A percentile compares a stretch with the other conserved stretches of the same genome.
phyloP scores from a whole-genome alignment of 345 rosid genomes.

The Linum lewisii region DNA sequence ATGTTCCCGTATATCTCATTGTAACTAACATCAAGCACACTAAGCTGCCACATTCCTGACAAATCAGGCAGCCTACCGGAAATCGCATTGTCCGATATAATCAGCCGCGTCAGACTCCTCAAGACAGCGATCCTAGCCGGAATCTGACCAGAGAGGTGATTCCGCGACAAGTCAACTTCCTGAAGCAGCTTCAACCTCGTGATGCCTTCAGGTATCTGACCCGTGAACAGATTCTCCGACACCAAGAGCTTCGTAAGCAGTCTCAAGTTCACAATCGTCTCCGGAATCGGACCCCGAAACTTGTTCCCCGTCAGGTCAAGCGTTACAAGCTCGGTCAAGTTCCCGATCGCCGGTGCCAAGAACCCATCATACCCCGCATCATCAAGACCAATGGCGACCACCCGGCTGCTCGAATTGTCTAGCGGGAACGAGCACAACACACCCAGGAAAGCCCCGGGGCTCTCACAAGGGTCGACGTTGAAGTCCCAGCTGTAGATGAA shows the following conservation, averaged over 20 bases:
- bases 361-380: conserved; percentile 49
- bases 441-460: neutral
- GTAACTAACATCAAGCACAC: conserved; percentile 30
- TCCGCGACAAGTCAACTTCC: conserved; percentile 33
- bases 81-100: conserved; percentile 31
- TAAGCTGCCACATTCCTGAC: conserved; percentile 40
- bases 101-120: conserved; percentile 28
- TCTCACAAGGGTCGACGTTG: conserved; percentile 1
- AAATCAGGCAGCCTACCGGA: conserved; percentile 42
- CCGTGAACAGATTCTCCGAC: conserved; percentile 38
- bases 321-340: conserved; percentile 41
- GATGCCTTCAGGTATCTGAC: conserved; percentile 28
- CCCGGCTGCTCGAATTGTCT: conserved; percentile 30
- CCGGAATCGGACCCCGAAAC: conserved; percentile 52
- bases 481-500: conserved; percentile 3
- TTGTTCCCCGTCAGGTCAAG: conserved; percentile 34
- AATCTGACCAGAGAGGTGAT: conserved; percentile 35
- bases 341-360: conserved; percentile 33
- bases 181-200: conserved; percentile 25
- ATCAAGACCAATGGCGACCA: conserved; percentile 40
- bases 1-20: conserved; percentile 37
- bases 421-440: conserved; percentile 10
- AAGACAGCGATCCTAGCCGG: conserved; percentile 31
- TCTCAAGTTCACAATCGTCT: conserved; percentile 29
- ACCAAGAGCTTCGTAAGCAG: conserved; percentile 32